Evolutionary conservation across 805 yeast species (phyloP), one percentile per base, ranked within the genome.

Genomic region (Kregervanrija fluxuum): DNA sequence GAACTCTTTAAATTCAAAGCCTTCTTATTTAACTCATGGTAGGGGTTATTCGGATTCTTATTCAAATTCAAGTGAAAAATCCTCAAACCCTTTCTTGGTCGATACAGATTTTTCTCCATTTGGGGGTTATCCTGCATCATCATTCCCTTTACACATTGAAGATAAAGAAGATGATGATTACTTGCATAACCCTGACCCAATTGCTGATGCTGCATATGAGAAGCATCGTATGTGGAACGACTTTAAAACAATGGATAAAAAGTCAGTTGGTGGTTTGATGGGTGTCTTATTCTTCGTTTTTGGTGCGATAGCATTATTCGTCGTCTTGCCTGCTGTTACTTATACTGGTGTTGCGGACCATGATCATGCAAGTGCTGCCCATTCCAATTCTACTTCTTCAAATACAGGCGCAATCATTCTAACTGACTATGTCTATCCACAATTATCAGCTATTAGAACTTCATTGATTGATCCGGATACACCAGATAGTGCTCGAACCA

Each of bases 151-250:
- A 46, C 82, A 77, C 54, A 80, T 93, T 51, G 96, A 91, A 48
- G 98, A 91, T 54, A 87, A 87, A 65, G 99, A 91, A 65, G 83
- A 85, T 9, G 99, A 91, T 67, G 99, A 91, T 64, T 90, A 87
- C 59, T 62, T 93, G 52, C 98, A 91, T 65, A 93, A 91, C 65
- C 98, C 98, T 2, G 96, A 91, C 63, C 96, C 96, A 9, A 82
- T 89, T 33, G 85, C 80, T 38, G 99, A 93, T 61, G 96, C 95
- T 16, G 78, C 81, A 48, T 79, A 82, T 56, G 95, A 88, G 54
- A 82, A 79, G 50, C 77, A 81, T 59, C 68, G 88, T 54, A 78
- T 85, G 55, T 54, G 67, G 47, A 58, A 78, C 44, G 93, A 85
- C 64, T 62, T 85, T 50, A 83, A 79, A 63, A 59, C 73, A 54